Conservation (phyloP, 2,329 filamentous ascomycete genomes). For the Neobulgaria alba region DNA sequence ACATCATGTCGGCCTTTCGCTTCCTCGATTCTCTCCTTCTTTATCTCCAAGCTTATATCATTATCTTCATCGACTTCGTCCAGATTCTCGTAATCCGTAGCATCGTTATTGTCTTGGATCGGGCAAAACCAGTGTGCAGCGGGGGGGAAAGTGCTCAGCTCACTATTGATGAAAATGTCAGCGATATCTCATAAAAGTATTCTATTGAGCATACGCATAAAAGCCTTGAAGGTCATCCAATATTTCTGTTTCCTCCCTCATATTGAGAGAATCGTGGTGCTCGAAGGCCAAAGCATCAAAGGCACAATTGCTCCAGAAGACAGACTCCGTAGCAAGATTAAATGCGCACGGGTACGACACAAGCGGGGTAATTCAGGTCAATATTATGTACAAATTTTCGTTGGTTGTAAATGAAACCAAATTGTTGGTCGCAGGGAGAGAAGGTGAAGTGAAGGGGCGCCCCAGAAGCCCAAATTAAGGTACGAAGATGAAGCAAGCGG, state of each 20-base stretch:
- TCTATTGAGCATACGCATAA: constrained; percentile 17
- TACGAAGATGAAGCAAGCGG: too few species aligned
- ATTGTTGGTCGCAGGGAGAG: too few species aligned
- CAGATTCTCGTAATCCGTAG: constrained; percentile 53
- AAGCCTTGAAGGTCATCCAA: constrained; percentile 27
- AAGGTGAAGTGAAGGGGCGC: too few species aligned
- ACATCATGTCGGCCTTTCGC: constrained; percentile 48
- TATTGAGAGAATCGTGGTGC: constrained; percentile 18
- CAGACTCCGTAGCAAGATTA: too few species aligned
- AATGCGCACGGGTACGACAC: too few species aligned
- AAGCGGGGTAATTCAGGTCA: too few species aligned
- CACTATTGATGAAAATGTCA: constrained; percentile 15
- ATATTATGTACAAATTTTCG: too few species aligned
- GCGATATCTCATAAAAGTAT: neutral
- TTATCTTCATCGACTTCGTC: constrained; percentile 39
- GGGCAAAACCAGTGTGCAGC: constrained; percentile 61
- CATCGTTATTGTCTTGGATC: constrained; percentile 52
- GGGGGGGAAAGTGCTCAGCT: constrained; percentile 25
- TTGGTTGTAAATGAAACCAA: too few species aligned
- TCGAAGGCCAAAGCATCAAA: too few species aligned
- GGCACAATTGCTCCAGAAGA: too few species aligned
- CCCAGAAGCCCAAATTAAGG: too few species aligned
- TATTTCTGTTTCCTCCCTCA: constrained; percentile 25
- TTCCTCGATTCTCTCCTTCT: constrained; percentile 44
- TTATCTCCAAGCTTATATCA: constrained; percentile 36